Base-by-base conservation (phyloP, 2,329 filamentous ascomycete species). In the Penicillium griseofulvum region DNA sequence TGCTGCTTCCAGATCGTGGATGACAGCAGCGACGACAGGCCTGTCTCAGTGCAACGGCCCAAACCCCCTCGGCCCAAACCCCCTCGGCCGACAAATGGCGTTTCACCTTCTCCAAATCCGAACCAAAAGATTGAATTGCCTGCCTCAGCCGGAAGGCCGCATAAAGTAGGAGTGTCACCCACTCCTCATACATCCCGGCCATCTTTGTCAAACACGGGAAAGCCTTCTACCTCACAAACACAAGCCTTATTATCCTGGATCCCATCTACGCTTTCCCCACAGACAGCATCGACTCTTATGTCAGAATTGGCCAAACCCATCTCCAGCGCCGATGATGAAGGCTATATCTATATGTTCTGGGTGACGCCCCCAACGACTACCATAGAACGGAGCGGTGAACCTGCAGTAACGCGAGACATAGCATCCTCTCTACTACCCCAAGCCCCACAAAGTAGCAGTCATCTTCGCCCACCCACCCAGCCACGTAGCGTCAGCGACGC, bases 311-410 rank as follows among this genome's bases (percentile, higher is more conserved):
- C 74, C 70, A 94, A 83, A 78, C 91, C 80, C 1, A 83, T 92
- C 43, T 91, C 90, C 0, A 78, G 84, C 22, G 78, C 81, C 51
- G 90, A 94, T 62, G 90, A 95, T 64, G 80, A 88, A 12, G 94
- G 94, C 36, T 99, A 94, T 76, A 97, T 99, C 63, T 99, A 99
- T 81, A 96, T 99, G 74, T 99, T 97, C 80, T 97, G 93, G 91
- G 81, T 97, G 22, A 97, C 91, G 0, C 86, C 91, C 31, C 79
- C 83, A 34, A 81, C 80, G 2, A 75, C 83, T 4, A 46, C 52
- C 19, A 49, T 54, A 24, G 9, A 19, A 14, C 51, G 51, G 22
- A 44, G 57, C 16, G 41, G 36, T n/a, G 43, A 42, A 8, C 71
- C 80, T 0, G 46, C 55, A 26, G 72, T 84, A 0, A 80, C 86